Conservation (phyloP, 768 basidiomycete species). For the Tylopilus vinaceipallidus region DNA sequence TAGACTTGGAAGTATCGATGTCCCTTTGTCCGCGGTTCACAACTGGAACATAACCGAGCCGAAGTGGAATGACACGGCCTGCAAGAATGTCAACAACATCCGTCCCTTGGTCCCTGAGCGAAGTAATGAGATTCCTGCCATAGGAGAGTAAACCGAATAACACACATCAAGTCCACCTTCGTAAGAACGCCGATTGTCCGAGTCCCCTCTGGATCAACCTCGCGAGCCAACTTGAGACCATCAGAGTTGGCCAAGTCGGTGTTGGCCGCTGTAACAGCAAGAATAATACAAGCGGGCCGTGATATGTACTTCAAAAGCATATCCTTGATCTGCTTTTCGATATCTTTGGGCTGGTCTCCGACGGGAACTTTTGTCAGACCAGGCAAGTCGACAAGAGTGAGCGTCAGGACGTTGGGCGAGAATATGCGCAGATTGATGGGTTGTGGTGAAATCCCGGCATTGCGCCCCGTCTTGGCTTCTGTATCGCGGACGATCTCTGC, state of each 20-base stretch:
- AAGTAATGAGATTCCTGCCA: slow-evolving; percentile 5
- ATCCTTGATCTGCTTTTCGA: slow-evolving; percentile 95
- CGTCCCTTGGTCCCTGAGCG: slow-evolving; percentile 86
- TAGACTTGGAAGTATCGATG: slow-evolving; percentile 87
- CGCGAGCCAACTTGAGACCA: slow-evolving; percentile 92
- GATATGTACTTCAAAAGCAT: slow-evolving; percentile 96
- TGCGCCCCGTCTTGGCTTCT: slow-evolving; percentile 97
- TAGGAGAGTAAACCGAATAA: slow-evolving; percentile 15
- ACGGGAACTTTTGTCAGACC: slow-evolving; percentile 95
- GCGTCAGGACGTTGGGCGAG: slow-evolving; percentile 95
- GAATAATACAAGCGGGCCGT: slow-evolving; percentile 92
- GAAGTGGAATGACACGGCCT: slow-evolving; percentile 92
- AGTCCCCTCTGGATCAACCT: slow-evolving; percentile 95
- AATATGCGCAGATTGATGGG: slow-evolving; percentile 98
- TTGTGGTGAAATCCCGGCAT: slow-evolving; percentile 95
- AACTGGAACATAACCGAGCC: slow-evolving; percentile 96
- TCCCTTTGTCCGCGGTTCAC: slow-evolving; percentile 98
- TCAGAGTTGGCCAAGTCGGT: slow-evolving; percentile 98
- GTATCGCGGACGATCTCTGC: slow-evolving; percentile 97
- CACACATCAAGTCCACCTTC: slow-evolving; percentile 96
- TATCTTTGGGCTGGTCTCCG: slow-evolving; percentile 95
- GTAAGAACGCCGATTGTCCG: slow-evolving; percentile 98
- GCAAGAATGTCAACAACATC: slow-evolving; percentile 99
- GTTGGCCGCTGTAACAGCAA: slow-evolving; percentile 95
- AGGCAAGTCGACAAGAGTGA: slow-evolving; percentile 96